phyloP scores from a whole-genome alignment of 257 asterid species.

The Scutellaria galericulata region DNA sequence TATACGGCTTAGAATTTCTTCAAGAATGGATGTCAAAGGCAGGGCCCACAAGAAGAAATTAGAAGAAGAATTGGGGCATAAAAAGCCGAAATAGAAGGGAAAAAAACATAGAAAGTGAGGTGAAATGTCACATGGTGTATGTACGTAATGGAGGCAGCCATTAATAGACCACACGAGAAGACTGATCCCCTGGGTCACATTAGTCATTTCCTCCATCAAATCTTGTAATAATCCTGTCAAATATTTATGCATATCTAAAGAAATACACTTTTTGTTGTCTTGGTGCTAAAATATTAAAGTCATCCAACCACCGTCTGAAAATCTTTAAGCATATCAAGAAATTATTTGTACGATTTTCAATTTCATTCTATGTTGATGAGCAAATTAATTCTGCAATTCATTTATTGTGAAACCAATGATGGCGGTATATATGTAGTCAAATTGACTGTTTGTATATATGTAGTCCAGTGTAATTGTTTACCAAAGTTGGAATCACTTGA shows the following conservation, averaged over 20 bases:
- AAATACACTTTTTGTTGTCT: too few relatives aligned
- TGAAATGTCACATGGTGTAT: neutral
- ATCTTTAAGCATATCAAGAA: neutral
- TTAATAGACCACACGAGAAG: neutral
- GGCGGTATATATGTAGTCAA: neutral
- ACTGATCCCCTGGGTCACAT: too few relatives aligned
- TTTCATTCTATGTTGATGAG: too few relatives aligned
- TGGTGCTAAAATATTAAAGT: too few relatives aligned
- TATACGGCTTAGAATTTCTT: neutral
- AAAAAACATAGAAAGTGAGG: too few relatives aligned
- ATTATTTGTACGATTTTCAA: neutral
- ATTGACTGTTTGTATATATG: neutral
- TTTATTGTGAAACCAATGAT: neutral
- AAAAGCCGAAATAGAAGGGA: neutral
- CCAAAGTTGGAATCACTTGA: too few relatives aligned
- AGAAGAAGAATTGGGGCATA: neutral
- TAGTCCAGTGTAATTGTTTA: too few relatives aligned
- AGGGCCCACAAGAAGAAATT: conserved; percentile 36
- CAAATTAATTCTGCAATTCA: neutral
- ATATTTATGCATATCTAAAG: too few relatives aligned
- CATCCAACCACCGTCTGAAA: conserved; percentile 12
- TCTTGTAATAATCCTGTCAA: neutral
- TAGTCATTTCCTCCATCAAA: too few relatives aligned
- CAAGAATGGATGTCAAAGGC: conserved; percentile 41
- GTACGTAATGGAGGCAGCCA: neutral